A percentile compares a stretch with the other conserved stretches of the same genome.
Conservation (phyloP, 352 stramenopile species). For the Aphanomyces stellatus region DNA sequence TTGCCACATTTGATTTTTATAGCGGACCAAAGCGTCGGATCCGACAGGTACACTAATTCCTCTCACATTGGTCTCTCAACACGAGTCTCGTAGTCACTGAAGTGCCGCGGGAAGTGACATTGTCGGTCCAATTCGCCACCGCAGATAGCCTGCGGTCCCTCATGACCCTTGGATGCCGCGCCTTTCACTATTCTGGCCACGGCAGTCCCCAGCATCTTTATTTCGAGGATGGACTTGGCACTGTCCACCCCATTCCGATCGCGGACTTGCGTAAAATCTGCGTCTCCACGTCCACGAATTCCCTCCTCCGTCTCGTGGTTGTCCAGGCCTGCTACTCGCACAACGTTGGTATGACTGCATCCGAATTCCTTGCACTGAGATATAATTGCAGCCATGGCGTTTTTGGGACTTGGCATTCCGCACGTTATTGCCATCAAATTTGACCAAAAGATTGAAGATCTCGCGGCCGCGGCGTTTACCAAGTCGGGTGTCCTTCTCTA, state of each 20-base stretch:
- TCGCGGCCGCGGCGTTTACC: constrained; percentile 79
- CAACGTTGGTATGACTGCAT: constrained; percentile 24
- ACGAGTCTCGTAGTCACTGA: constrained; percentile 32
- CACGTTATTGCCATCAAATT: constrained; percentile 86
- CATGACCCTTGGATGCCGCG: constrained; percentile 85
- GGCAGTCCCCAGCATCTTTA: constrained; percentile 88
- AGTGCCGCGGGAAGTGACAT: constrained; percentile 74
- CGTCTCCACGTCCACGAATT: constrained; percentile 40
- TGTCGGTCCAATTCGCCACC: constrained; percentile 93
- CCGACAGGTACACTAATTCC: background rate
- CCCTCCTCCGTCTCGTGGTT: constrained; percentile 60
- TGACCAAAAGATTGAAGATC: constrained; percentile 82
- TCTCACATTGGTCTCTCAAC: background rate
- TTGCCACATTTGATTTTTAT: background rate
- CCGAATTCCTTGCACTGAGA: constrained; percentile 16
- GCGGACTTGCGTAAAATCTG: constrained; percentile 61
- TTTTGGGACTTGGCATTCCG: constrained; percentile 82
- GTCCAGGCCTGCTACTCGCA: constrained; percentile 74
- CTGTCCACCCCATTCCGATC: constrained; percentile 70
- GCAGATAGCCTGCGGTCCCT: constrained; percentile 88
- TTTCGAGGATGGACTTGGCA: constrained; percentile 89
- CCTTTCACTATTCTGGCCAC: constrained; percentile 93
- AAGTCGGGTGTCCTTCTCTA: constrained; percentile 25
- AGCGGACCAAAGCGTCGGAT: background rate
- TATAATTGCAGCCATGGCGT: constrained; percentile 49